A percentile compares a stretch with the other conserved stretches of the same genome.
These are phyloP conservation scores for Laguncularia racemosa DNA, from an alignment of 345 rosid genomes.

Conservation along the genomic window DNA sequence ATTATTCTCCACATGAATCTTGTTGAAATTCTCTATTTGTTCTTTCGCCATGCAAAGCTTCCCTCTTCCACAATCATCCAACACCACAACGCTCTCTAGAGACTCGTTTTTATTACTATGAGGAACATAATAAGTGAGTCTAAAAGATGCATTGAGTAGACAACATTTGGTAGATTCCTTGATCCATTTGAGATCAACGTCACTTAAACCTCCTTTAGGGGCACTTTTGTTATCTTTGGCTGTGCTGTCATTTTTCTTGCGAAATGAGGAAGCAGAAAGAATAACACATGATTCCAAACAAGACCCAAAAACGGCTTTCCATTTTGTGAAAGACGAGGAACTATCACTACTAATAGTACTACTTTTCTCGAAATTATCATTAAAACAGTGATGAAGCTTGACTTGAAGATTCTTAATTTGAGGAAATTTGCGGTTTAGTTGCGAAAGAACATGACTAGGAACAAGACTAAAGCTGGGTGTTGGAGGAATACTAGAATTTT, in stretches of 20 bases:
- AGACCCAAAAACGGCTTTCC: slow-evolving; percentile 4
- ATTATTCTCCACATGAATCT: background rate
- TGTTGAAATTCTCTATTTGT: slow-evolving; percentile 3
- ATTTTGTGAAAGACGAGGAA: background rate
- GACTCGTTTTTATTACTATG: background rate
- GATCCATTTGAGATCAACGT: background rate
- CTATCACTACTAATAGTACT: no score
- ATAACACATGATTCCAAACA: slow-evolving; percentile 5
- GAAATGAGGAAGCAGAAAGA: slow-evolving; percentile 3
- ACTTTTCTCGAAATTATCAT: no score
- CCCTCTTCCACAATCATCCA: slow-evolving; percentile 4
- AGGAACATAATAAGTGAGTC: slow-evolving; percentile 2
- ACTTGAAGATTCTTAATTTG: no score
- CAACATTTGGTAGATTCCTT: background rate
- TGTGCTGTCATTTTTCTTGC: background rate
- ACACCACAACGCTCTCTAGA: slow-evolving; percentile 1
- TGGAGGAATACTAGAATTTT: no score
- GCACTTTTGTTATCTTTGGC: background rate
- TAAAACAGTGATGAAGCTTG: no score
- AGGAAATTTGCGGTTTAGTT: no score
- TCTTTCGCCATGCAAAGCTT: slow-evolving; percentile 10
- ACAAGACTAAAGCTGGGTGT: no score
- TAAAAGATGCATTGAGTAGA: slow-evolving; percentile 4
- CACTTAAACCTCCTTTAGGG: background rate
- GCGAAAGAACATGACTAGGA: no score